Conservation (phyloP, 2,329 filamentous ascomycete genomes). For the Pseudogymnoascus sp. region DNA sequence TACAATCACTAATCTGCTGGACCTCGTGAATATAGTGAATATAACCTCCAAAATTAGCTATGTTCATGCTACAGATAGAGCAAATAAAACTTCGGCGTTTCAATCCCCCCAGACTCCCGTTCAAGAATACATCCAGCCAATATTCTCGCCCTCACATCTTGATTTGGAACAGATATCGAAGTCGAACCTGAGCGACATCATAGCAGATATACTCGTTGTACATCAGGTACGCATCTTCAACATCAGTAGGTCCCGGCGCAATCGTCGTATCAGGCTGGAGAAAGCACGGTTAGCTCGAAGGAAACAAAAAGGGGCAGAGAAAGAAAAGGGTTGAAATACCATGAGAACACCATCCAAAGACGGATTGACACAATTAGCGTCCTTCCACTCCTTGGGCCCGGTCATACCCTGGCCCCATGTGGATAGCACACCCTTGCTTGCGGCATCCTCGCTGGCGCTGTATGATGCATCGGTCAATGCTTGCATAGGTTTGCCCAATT, state of each 20-base stretch:
- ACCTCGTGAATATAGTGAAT: neutral
- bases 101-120: neutral
- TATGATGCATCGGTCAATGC: slow-evolving; percentile 51
- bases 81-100: neutral
- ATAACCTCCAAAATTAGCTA: neutral
- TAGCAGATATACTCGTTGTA: slow-evolving; percentile 74
- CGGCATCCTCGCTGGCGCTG: slow-evolving; percentile 55
- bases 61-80: neutral
- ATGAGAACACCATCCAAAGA: slow-evolving; percentile 62
- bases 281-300: slow-evolving; percentile 3
- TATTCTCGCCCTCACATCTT: neutral
- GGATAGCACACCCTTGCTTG: slow-evolving; percentile 49
- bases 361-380: slow-evolving; percentile 58
- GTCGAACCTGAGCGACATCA: slow-evolving; percentile 42
- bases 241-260: slow-evolving; percentile 40
- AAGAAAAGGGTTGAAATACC: slow-evolving; percentile 38
- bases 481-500: slow-evolving; percentile 68
- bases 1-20: neutral
- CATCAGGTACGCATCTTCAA: slow-evolving; percentile 39
- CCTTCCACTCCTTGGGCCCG: slow-evolving; percentile 65
- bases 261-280: slow-evolving; percentile 42
- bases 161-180: neutral
- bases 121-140: neutral
- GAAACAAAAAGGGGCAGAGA: neutral
- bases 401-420: slow-evolving; percentile 63